These are phyloP conservation scores for Tolypocladium capitatum DNA, from an alignment of 2,329 filamentous ascomycete species.

Conservation along the genomic window DNA sequence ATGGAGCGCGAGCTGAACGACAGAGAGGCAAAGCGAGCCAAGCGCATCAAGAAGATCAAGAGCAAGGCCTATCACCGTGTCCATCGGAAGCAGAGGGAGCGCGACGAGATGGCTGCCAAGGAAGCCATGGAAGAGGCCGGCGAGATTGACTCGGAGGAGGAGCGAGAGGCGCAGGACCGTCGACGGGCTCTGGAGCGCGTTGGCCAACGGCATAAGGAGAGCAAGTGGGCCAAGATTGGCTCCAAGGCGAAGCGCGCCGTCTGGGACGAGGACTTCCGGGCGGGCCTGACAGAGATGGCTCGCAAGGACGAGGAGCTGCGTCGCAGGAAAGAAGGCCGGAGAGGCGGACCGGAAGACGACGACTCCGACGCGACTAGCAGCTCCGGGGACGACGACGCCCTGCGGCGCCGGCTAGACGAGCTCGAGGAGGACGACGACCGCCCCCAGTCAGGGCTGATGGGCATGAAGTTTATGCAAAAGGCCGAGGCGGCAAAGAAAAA, in stretches of 20 bases:
- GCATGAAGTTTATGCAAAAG: slow-evolving; percentile 90
- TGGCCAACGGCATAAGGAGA: slow-evolving; percentile 72
- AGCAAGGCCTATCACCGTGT: slow-evolving; percentile 89
- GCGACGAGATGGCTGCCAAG: slow-evolving; percentile 37
- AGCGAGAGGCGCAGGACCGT: slow-evolving; percentile 53
- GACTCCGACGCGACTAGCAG: slow-evolving; percentile 43
- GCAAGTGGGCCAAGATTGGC: slow-evolving; percentile 82
- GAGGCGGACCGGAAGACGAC: slow-evolving; percentile 27
- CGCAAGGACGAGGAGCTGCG: slow-evolving; percentile 71
- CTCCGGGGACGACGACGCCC: slow-evolving; percentile 39
- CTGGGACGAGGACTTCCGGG: slow-evolving; percentile 80
- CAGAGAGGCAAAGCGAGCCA: slow-evolving; percentile 74
- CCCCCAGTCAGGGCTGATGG: slow-evolving; percentile 55
- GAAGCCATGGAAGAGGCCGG: slow-evolving; percentile 43
- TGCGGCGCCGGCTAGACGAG: slow-evolving; percentile 32
- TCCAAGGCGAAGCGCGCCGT: slow-evolving; percentile 66
- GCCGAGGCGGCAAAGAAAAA: slow-evolving; percentile 68
- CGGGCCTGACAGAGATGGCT: slow-evolving; percentile 68
- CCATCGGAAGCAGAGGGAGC: slow-evolving; percentile 60
- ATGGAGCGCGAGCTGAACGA: slow-evolving; percentile 75
- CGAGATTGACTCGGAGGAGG: slow-evolving; percentile 51
- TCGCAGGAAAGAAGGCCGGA: slow-evolving; percentile 62
- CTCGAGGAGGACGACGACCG: slow-evolving; percentile 33
- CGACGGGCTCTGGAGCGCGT: slow-evolving; percentile 73
- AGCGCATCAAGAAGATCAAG: slow-evolving; percentile 98